These are phyloP conservation scores for Cytospora chrysosperma DNA, from an alignment of 2,329 filamentous ascomycete genomes.

Conservation along the genomic window DNA sequence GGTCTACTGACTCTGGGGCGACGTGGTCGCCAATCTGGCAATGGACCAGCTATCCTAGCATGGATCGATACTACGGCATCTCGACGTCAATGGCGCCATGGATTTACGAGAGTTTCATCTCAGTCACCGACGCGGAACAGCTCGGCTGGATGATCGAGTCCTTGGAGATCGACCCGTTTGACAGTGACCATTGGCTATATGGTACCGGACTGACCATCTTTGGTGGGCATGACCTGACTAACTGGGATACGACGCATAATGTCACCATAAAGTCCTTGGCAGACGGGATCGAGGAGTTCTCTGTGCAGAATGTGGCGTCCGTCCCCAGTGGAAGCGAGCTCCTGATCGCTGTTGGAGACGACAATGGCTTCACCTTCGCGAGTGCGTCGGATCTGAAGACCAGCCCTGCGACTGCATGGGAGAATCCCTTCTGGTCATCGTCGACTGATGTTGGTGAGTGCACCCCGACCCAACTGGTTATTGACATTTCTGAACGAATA, in stretches of 20 bases:
- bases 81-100: constrained; percentile 51
- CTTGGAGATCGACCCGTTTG: constrained; percentile 56
- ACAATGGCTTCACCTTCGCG: constrained; percentile 51
- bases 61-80: constrained; percentile 47
- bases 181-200: constrained; percentile 61
- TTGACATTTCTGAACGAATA: background rate
- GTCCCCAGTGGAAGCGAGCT: constrained; percentile 51
- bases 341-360: constrained; percentile 50
- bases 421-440: constrained; percentile 46
- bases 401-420: constrained; percentile 45
- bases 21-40: constrained; percentile 56
- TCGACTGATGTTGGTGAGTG: constrained; percentile 42
- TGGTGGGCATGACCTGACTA: constrained; percentile 52
- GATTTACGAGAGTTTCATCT: constrained; percentile 50
- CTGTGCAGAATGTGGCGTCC: constrained; percentile 48
- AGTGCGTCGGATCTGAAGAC: constrained; percentile 38
- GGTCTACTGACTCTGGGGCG: constrained; percentile 53
- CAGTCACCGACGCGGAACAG: constrained; percentile 44
- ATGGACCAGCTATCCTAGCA: constrained; percentile 46
- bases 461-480: accelerated
- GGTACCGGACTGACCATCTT: constrained; percentile 48
- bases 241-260: constrained; percentile 51
- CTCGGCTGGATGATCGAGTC: constrained; percentile 63
- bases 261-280: constrained; percentile 51
- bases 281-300: constrained; percentile 54